phyloP scores from a whole-genome alignment of 306 rosid species.

The Cicer judaicum region DNA sequence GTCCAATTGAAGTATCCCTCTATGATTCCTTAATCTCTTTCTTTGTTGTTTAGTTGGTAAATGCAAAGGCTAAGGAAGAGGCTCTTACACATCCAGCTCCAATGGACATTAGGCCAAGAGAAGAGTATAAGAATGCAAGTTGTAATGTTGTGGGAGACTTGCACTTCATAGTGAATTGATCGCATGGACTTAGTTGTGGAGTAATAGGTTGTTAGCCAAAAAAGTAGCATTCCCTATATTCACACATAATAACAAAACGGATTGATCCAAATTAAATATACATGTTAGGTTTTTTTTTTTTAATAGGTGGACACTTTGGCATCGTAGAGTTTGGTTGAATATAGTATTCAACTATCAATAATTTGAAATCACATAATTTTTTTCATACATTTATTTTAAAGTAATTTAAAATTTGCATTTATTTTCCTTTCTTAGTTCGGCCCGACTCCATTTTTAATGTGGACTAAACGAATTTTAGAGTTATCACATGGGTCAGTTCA shows the following conservation, averaged over 20 bases:
- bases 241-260: neutral
- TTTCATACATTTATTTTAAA: no score
- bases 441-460: no score
- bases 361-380: no score
- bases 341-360: no score
- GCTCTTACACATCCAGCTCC: constrained; percentile 40
- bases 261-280: neutral
- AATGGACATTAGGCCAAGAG: constrained; percentile 31
- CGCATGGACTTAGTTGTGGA: constrained; percentile 35
- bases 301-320: no score
- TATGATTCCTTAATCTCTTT: constrained; percentile 3
- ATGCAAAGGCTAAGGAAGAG: constrained; percentile 37
- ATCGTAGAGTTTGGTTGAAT: no score
- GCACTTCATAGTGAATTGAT: constrained; percentile 3
- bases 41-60: constrained; percentile 11
- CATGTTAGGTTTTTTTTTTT: no score
- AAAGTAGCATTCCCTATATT: constrained; percentile 29
- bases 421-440: no score
- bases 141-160: constrained; percentile 13
- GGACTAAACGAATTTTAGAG: no score
- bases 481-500: no score
- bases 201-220: constrained; percentile 49
- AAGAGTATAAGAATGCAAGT: constrained; percentile 29
- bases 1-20: constrained; percentile 4
- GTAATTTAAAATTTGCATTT: no score